A percentile compares a stretch with the other conserved stretches of the same genome.
phyloP scores from a whole-genome alignment of 2,329 filamentous ascomycete species.

The Sodiomyces alkalinus region DNA sequence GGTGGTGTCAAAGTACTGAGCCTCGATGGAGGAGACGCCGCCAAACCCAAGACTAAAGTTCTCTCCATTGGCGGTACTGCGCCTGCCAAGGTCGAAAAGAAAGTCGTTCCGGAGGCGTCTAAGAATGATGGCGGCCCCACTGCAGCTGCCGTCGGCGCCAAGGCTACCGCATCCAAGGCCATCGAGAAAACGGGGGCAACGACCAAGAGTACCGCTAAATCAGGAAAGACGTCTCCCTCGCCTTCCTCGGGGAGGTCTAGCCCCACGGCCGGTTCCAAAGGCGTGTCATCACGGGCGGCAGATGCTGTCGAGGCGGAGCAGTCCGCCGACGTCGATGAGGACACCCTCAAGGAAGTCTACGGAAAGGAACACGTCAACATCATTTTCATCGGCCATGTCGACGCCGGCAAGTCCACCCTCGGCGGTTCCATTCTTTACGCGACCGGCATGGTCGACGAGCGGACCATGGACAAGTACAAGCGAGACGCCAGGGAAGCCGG shows the following conservation, averaged over 20 bases:
- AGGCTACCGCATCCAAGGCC: conserved; percentile 75
- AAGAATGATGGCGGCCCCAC: conserved; percentile 23
- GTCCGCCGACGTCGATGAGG: conserved; percentile 52
- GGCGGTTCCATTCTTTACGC: conserved; percentile 86
- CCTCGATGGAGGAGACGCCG: conserved; percentile 43
- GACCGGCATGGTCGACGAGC: conserved; percentile 98
- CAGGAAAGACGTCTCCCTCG: conserved; percentile 65
- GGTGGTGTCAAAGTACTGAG: conserved; percentile 48
- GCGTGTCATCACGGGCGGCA: conserved; percentile 42
- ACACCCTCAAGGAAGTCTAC: conserved; percentile 83
- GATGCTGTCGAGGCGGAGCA: conserved; percentile 78
- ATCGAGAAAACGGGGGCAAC: conserved; percentile 74
- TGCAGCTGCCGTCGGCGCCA: conserved; percentile 44
- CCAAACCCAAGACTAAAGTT: conserved; percentile 36
- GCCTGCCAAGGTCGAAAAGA: conserved; percentile 25
- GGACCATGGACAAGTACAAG: conserved; percentile 97
- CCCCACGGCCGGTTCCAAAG: conserved; percentile 48
- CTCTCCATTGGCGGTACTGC: conserved; percentile 24
- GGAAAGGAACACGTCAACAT: conserved; percentile 90
- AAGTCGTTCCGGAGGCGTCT: conserved; percentile 31
- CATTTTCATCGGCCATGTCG: conserved; percentile 95
- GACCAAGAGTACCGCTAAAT: conserved; percentile 29
- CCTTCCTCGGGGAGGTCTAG: conserved; percentile 76
- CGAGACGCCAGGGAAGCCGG: conserved; percentile 90
- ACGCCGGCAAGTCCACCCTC: conserved; percentile 93